phyloP scores from a whole-genome alignment of 352 stramenopile species.

The Globisporangium nagaii region DNA sequence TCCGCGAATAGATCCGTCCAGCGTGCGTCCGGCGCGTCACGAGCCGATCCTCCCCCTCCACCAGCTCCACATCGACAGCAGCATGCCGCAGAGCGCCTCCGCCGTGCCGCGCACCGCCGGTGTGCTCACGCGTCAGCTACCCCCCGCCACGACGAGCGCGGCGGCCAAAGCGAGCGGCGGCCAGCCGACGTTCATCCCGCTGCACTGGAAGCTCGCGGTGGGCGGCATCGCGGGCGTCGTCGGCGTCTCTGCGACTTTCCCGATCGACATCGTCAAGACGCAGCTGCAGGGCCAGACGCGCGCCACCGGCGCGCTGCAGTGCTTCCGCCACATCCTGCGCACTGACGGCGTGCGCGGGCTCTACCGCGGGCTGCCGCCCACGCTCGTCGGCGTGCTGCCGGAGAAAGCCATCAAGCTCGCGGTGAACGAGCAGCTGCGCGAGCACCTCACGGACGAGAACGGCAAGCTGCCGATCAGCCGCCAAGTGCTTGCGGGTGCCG shows the following conservation, averaged over 20 bases:
- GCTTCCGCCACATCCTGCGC: conserved; percentile 64
- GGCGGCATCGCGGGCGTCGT: conserved; percentile 83
- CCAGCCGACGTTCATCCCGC: conserved; percentile 40
- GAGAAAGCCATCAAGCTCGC: conserved; percentile 91
- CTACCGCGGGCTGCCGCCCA: conserved; percentile 74
- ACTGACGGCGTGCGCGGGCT: conserved; percentile 63
- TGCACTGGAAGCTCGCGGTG: conserved; percentile 81
- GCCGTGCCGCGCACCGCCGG: conserved; percentile 8
- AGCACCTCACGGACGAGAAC: conserved; percentile 56
- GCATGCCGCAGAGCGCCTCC: not conserved
- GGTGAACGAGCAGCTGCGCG: conserved; percentile 89
- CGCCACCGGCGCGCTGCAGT: conserved; percentile 49
- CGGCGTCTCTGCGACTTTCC: conserved; percentile 83
- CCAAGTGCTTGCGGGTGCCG: conserved; percentile 62
- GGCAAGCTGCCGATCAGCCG: conserved; percentile 51
- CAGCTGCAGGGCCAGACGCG: conserved; percentile 79
- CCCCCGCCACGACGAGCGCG: conserved; percentile 3
- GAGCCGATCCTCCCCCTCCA: not conserved
- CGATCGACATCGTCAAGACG: conserved; percentile 93
- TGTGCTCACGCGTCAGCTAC: conserved; percentile 14
- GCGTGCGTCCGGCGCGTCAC: not conserved
- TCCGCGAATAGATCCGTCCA: not conserved
- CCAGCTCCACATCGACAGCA: not conserved
- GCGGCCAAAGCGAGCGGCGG: conserved; percentile 2
- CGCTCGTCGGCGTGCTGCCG: conserved; percentile 77